These are phyloP conservation scores for Bremia lactucae DNA, from an alignment of 352 stramenopile genomes.

Conservation along the genomic window DNA sequence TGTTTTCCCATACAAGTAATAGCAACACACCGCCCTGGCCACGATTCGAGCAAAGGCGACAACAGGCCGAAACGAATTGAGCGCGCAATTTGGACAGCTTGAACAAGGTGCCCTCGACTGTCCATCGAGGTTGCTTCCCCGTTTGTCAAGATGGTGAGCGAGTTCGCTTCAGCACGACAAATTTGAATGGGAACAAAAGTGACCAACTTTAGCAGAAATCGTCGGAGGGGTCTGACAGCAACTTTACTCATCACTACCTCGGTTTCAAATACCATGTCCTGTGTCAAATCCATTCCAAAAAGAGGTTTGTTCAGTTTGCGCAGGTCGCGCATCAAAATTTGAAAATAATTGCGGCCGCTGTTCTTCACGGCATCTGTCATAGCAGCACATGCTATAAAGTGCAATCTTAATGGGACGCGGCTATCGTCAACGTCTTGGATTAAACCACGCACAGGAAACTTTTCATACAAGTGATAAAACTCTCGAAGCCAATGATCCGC, in stretches of 20 bases:
- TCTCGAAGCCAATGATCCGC: conserved; percentile 14
- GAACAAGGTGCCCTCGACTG: too few relatives aligned
- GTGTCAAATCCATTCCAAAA: conserved; percentile 22
- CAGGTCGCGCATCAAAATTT: conserved; percentile 29
- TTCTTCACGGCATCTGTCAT: conserved; percentile 1
- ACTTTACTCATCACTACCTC: conserved; percentile 3
- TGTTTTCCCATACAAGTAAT: conserved; percentile 62
- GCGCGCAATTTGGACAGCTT: conserved; percentile 34
- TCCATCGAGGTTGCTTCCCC: conserved; percentile 15
- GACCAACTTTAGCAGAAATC: conserved; percentile 36
- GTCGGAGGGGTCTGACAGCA: conserved; percentile 5
- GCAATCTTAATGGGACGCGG: conserved; percentile 2
- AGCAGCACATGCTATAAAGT: conserved; percentile 4
- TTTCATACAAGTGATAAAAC: conserved; percentile 47
- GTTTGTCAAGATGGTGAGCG: conserved; percentile 31
- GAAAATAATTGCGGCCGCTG: conserved; percentile 20
- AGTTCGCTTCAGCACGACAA: conserved; percentile 52
- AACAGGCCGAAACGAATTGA: conserved; percentile 36
- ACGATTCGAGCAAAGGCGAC: conserved; percentile 30
- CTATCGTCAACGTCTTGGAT: conserved; percentile 3
- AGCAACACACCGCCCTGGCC: conserved; percentile 32
- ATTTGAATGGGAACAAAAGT: conserved; percentile 70
- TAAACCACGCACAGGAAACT: conserved; percentile 33
- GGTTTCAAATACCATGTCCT: background rate
- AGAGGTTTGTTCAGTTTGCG: conserved; percentile 29